Base-by-base conservation (phyloP, 1,139 yeast species). In the Saccharomyces hybrid region DNA sequence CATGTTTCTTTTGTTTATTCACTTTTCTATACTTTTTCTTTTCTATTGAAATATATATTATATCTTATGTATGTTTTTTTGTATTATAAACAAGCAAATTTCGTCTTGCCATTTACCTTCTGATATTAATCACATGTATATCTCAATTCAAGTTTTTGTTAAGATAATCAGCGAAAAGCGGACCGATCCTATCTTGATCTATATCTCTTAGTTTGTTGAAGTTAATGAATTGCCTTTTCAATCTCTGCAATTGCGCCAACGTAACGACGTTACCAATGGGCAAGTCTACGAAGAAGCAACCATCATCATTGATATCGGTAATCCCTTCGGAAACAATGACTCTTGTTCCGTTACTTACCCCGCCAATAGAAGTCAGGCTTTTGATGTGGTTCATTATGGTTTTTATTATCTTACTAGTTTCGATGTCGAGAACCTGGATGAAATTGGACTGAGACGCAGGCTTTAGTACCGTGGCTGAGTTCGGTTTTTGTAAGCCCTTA, bases 191-290 rank as follows among this genome's bases (percentile, higher is more conserved):
- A 49, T 78, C 82, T 23, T 75, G 67, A 56, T 87, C 71, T 23
- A 84, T 76, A 47, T 84, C 82, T 64, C 96, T 78, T 78, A 90
- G 82, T 63, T 89, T 80, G 68, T 93, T 90, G 66, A 93, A 76
- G 32, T 82, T 76, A 32, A 91, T 81, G 67, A 86, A 93, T 28
- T 91, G 85, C 60, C 99, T 77, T 68, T 96, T 78, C 27, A 88
- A 77, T 58, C 98, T 76, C 64, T 91, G 96, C 53, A 93, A 70
- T 62, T 87, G 90, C 0, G 96, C 89, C 41, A 85, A 75, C 13
- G 90, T 80, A 9, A 88, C 82, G 26, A 26, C 28, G 1, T 77
- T 71, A 9, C 75, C 75, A 2, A 82, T 68, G 0, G 97, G 97
- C 66, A 91, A 72, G 13, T 79, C 80, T 3, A 89, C 79, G 55